Evolutionary conservation across 306 rosid genomes (phyloP), one percentile per base, ranked within the genome.

Genomic region (Ceratonia siliqua): DNA sequence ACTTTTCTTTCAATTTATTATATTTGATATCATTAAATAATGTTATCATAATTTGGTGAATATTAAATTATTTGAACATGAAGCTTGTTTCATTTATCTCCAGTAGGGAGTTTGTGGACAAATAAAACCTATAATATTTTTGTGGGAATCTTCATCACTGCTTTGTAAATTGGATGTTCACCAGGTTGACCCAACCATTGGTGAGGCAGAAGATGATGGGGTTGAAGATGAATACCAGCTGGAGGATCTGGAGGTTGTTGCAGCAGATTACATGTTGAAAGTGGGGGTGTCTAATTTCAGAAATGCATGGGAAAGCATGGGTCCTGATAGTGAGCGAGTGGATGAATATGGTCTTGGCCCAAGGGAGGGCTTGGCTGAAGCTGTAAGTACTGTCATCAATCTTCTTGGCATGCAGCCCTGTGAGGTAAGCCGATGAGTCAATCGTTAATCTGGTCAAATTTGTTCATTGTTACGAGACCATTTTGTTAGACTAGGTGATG

Each of bases 381-480:
- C 97, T 70, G 98, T 92, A 69, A 82, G 62, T 62, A 84, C 97
- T 74, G 98, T 95, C 73, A 85, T 81, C 77, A 87, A 78, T 76
- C 93, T 95, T 79, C 94, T 95, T 45, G 99, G 99, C 83, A 62
- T 95, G 98, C 97, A 95, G 84, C 96, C 99, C 22, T 95, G 99
- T 45, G 99, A 92, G 97, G 99, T 95, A 81, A 63, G 85, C 68
- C 27, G 17, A 35, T 55, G 24, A 41, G 20, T 62, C 53, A 67
- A 63, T 13, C 55, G 62, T 6, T 72, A 25, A 72, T 22, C 61
- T 67, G 54, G 11, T 62, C n/a, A n/a, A 39, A 70, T 49, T 18
- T 49, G 45, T 81, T 68, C 30, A 45, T 71, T 27, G 36, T 49
- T 33, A 27, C 12, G 20, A 48, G 42, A 63, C 54, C 28, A 33